Conservation (phyloP, 345 rosid genomes). For the Murraya koenigii region DNA sequence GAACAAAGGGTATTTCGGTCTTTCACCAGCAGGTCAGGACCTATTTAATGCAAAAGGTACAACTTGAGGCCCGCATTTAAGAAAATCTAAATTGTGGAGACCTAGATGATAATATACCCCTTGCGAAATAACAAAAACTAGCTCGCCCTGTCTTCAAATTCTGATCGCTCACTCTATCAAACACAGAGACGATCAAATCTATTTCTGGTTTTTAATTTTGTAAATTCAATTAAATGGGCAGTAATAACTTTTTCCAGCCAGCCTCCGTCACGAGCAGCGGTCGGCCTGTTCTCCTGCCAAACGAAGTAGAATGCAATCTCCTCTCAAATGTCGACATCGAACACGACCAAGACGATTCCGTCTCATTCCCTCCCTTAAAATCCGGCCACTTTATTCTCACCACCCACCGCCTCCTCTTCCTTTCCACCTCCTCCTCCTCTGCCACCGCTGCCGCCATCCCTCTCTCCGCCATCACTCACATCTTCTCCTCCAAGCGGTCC, state of each 20-base stretch:
- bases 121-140: neutral
- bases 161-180: neutral
- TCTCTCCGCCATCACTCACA: slow-evolving; percentile 46
- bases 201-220: too few species aligned
- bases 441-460: slow-evolving; percentile 38
- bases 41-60: neutral
- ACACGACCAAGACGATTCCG: slow-evolving; percentile 54
- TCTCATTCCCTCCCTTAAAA: slow-evolving; percentile 37
- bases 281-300: slow-evolving; percentile 67
- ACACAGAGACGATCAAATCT: neutral
- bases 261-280: slow-evolving; percentile 65
- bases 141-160: neutral
- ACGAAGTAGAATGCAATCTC: slow-evolving; percentile 72
- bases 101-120: neutral
- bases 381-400: slow-evolving; percentile 75
- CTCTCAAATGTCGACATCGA: slow-evolving; percentile 79
- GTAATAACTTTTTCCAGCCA: slow-evolving; percentile 22
- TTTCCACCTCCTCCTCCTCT: slow-evolving; percentile 39
- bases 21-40: neutral
- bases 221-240: neutral
- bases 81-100: neutral
- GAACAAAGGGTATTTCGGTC: neutral
- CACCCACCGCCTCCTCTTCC: slow-evolving; percentile 88
- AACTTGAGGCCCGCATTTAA: neutral
- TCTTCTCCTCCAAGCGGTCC: slow-evolving; percentile 63